A percentile compares a stretch with the other conserved stretches of the same genome.
Conservation (phyloP, 352 stramenopile species). For the Phytophthora kernoviae region DNA sequence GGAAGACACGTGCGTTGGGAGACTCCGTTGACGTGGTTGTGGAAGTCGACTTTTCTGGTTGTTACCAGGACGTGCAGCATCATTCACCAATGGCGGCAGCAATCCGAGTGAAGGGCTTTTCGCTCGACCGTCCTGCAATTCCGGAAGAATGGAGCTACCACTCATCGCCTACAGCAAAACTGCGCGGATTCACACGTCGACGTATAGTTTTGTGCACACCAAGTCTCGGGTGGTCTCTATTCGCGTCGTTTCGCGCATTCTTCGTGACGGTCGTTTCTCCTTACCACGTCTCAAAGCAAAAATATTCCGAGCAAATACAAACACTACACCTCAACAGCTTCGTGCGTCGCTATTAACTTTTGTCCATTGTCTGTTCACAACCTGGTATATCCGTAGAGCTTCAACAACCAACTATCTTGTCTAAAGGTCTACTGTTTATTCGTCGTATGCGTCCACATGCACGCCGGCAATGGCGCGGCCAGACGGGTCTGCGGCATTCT, state of each 20-base stretch:
- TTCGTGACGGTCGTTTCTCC: background rate
- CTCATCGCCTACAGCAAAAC: background rate
- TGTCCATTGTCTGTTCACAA: constrained; percentile 12
- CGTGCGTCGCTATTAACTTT: background rate
- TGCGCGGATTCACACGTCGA: too few relatives aligned
- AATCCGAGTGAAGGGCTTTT: constrained; percentile 18
- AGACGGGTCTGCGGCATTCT: constrained; percentile 94
- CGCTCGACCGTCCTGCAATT: constrained; percentile 11
- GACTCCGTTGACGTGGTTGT: constrained; percentile 20
- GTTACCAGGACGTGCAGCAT: constrained; percentile 1
- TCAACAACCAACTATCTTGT: constrained; percentile 21
- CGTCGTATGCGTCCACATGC: constrained; percentile 94
- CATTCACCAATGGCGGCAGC: constrained; percentile 22
- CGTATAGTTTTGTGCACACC: too few relatives aligned
- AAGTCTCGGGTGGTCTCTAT: too few relatives aligned
- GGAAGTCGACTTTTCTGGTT: constrained; percentile 33
- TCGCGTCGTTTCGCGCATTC: background rate
- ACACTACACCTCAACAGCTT: background rate
- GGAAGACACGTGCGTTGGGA: constrained; percentile 11
- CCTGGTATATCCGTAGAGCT: constrained; percentile 14
- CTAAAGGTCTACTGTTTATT: constrained; percentile 23
- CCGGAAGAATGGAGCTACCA: constrained; percentile 25
- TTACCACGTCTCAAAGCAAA: background rate
- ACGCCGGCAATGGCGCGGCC: constrained; percentile 95
- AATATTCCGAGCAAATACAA: too few relatives aligned